These are phyloP conservation scores for Neurospora sp. DNA, from an alignment of 2,329 filamentous ascomycete species.

Conservation along the genomic window DNA sequence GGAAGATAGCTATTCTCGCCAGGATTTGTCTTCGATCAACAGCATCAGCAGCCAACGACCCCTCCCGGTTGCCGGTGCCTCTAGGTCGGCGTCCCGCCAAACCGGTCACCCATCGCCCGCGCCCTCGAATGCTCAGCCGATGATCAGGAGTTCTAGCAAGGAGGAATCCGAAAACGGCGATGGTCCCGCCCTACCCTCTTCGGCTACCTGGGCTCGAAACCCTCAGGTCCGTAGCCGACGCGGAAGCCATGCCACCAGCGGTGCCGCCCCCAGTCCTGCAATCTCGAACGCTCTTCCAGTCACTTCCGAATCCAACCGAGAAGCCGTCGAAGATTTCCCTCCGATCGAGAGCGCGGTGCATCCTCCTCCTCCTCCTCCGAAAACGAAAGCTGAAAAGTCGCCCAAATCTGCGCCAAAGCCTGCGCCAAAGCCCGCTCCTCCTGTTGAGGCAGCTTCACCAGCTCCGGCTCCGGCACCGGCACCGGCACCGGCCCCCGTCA, in stretches of 20 bases:
- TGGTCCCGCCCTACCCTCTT: constrained; percentile 81
- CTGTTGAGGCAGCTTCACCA: constrained; percentile 3
- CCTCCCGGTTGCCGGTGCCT: constrained; percentile 41
- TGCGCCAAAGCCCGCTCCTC: constrained; percentile 11
- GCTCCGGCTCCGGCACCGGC: constrained; percentile 14
- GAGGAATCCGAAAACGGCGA: constrained; percentile 68
- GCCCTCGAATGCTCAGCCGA: constrained; percentile 44
- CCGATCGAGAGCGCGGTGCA: constrained; percentile 23
- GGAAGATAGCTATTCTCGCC: constrained; percentile 89
- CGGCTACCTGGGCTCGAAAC: constrained; percentile 83
- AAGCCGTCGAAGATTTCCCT: constrained; percentile 28
- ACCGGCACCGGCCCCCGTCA: neutral
- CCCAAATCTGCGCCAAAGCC: neutral
- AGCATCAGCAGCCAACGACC: constrained; percentile 72
- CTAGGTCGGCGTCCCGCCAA: constrained; percentile 45
- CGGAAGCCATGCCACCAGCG: constrained; percentile 73
- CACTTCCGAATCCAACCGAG: constrained; percentile 39
- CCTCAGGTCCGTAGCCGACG: constrained; percentile 56
- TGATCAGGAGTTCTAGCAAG: constrained; percentile 69
- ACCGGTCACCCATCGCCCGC: constrained; percentile 33
- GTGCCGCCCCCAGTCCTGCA: constrained; percentile 73
- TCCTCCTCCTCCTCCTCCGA: constrained; percentile 11
- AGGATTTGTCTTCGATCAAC: constrained; percentile 92
- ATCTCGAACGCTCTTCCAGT: constrained; percentile 50
- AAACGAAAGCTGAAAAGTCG: neutral